Evolutionary conservation across 208 protist genomes (phyloP).

Genomic region (Trypanosoma platydactyli): DNA sequence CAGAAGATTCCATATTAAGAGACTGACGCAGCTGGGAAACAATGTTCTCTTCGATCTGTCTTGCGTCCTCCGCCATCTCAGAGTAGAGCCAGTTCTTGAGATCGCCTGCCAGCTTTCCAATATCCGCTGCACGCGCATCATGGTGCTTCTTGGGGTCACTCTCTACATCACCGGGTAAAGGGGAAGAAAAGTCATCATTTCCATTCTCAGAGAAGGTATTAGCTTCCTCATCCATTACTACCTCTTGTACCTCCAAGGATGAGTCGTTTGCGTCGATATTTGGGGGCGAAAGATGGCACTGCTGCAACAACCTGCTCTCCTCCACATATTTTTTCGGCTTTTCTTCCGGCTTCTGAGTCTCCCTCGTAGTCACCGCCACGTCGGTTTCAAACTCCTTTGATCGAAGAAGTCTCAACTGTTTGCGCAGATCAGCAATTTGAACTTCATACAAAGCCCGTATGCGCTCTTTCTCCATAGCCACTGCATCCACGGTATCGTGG

Average conservation of each 20-base stretch:
- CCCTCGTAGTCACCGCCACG: conserved; percentile 3
- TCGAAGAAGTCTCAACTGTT: conserved; percentile 42
- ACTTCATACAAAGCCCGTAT: conserved; percentile 70
- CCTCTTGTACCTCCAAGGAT: background rate
- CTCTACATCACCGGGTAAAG: background rate
- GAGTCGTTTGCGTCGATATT: background rate
- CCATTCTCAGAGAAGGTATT: background rate
- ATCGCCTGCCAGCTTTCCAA: conserved; percentile 19
- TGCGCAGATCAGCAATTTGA: conserved; percentile 71
- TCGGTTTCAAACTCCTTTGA: conserved; percentile 7
- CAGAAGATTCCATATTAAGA: conserved; percentile 17
- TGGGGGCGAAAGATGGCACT: too few species aligned
- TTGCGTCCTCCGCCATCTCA: conserved; percentile 40
- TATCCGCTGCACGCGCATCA: background rate
- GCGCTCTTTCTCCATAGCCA: conserved; percentile 67
- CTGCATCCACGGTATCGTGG: conserved; percentile 47
- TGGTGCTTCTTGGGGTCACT: background rate
- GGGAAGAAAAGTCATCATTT: background rate
- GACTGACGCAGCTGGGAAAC: conserved; percentile 30
- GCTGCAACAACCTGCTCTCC: too few species aligned
- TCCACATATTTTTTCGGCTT: conserved; percentile 20
- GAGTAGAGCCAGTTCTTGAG: conserved; percentile 53
- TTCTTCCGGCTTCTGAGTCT: background rate
- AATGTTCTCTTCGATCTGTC: conserved; percentile 29
- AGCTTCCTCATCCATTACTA: background rate